Evolutionary conservation across 2,329 filamentous ascomycete species (phyloP).

Genomic region (Phaeophleospora eucalypticola): DNA sequence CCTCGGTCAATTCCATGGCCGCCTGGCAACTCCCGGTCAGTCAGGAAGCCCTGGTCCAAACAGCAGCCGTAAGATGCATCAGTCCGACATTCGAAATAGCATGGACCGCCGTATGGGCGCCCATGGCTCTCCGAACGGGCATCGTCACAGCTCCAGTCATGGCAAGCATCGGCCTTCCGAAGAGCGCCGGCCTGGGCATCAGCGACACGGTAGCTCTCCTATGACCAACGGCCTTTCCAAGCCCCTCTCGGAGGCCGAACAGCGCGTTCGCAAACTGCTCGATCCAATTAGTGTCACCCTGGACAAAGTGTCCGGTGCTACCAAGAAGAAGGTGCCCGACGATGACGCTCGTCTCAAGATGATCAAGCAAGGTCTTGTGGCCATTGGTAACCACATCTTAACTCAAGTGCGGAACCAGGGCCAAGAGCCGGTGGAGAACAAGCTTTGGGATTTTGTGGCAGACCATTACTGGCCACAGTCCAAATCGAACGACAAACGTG

Average conservation of each 20-base stretch:
- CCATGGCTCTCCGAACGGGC: slow-evolving; percentile 43
- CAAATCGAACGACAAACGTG: slow-evolving; percentile 31
- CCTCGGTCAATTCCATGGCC: slow-evolving; percentile 52
- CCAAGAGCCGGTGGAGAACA: slow-evolving; percentile 24
- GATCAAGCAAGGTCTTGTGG: slow-evolving; percentile 58
- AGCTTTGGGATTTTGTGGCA: slow-evolving; percentile 35
- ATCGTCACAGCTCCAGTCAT: slow-evolving; percentile 35
- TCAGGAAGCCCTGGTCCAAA: slow-evolving; percentile 68
- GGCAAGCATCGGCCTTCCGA: slow-evolving; percentile 55
- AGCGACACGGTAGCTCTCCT: slow-evolving; percentile 37
- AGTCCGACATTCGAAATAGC: slow-evolving; percentile 30
- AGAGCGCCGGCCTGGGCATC: slow-evolving; percentile 39
- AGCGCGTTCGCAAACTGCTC: slow-evolving; percentile 50
- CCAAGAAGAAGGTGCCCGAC: slow-evolving; percentile 58
- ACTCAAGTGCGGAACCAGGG: slow-evolving; percentile 35
- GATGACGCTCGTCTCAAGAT: slow-evolving; percentile 59
- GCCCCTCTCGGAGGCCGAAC: slow-evolving; percentile 43
- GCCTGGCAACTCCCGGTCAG: slow-evolving; percentile 53
- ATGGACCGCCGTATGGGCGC: slow-evolving; percentile 37
- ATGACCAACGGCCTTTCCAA: slow-evolving; percentile 30
- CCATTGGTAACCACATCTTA: slow-evolving; percentile 61
- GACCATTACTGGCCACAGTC: slow-evolving; percentile 36
- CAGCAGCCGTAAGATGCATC: slow-evolving; percentile 32
- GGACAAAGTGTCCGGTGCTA: slow-evolving; percentile 57
- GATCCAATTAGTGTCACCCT: slow-evolving; percentile 60